These are phyloP conservation scores for Halophytophthora batemanensis DNA, from an alignment of 352 stramenopile genomes.

Conservation along the genomic window DNA sequence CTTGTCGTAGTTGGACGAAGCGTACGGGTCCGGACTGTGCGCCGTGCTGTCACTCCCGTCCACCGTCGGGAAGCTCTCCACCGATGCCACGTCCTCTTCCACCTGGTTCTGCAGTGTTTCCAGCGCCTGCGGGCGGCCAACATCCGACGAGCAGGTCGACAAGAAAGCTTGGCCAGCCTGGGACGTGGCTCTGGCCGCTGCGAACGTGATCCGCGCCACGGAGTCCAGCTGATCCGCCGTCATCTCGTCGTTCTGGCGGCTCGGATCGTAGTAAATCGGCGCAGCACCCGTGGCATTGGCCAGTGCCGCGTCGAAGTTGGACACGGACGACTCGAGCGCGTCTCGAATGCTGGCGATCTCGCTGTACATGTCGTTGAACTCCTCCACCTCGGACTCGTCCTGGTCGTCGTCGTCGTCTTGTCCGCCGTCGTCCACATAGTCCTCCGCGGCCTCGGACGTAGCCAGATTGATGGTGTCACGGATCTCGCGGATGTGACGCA, in stretches of 20 bases:
- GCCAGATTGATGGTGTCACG: slow-evolving; percentile 68
- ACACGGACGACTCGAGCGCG: slow-evolving; percentile 46
- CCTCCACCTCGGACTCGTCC: slow-evolving; percentile 20
- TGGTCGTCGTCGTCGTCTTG: slow-evolving; percentile 25
- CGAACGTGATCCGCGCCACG: slow-evolving; percentile 61
- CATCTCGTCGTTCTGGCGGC: slow-evolving; percentile 28
- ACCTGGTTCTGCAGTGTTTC: slow-evolving; percentile 1
- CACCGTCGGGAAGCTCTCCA: slow-evolving; percentile 34
- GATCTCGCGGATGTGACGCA: slow-evolving; percentile 61
- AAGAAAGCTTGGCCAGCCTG: slow-evolving; percentile 59
- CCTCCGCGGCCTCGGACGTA: slow-evolving; percentile 46
- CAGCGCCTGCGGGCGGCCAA: slow-evolving; percentile 15
- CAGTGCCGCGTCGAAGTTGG: slow-evolving; percentile 45
- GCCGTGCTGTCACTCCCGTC: slow-evolving; percentile 25
- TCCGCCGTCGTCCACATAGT: slow-evolving; percentile 14
- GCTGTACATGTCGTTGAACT: slow-evolving; percentile 53
- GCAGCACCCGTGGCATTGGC: slow-evolving; percentile 35
- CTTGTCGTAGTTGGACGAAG: slow-evolving; percentile 58
- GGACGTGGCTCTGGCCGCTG: slow-evolving; percentile 48
- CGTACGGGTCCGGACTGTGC: slow-evolving; percentile 46
- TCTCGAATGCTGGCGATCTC: slow-evolving; percentile 55
- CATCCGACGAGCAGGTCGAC: slow-evolving; percentile 40
- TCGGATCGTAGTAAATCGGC: slow-evolving; percentile 29
- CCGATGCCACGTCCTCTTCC: slow-evolving; percentile 18
- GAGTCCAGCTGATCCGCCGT: slow-evolving; percentile 53